A percentile compares a stretch with the other conserved stretches of the same genome.
phyloP scores from a whole-genome alignment of 805 yeast genomes.

The Wickerhamomyces bovis region DNA sequence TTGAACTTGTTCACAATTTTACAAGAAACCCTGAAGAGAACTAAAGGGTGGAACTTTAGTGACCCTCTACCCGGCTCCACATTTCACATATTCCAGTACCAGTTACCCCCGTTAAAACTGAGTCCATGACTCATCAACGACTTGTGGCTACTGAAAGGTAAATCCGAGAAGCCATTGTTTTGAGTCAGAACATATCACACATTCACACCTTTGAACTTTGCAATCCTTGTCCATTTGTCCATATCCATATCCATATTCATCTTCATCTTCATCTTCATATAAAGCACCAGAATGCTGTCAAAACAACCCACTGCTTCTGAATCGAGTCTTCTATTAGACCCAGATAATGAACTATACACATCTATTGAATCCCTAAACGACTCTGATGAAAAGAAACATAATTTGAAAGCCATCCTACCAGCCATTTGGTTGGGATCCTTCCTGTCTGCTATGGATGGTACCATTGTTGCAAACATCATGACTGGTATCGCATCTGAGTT shows the following conservation, averaged over 20 bases:
- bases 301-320: neutral
- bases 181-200: neutral
- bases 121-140: too few species aligned
- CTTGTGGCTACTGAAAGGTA: neutral
- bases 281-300: neutral
- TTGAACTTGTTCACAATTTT: neutral
- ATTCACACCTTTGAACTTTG: neutral
- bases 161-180: neutral
- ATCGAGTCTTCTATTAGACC: neutral
- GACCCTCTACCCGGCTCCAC: too few species aligned
- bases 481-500: conserved; percentile 51
- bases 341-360: neutral
- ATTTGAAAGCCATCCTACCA: neutral
- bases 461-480: conserved; percentile 50
- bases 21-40: too few species aligned
- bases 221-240: neutral
- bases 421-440: conserved; percentile 36
- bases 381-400: neutral
- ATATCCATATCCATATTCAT: neutral
- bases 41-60: too few species aligned
- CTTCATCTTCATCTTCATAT: too few species aligned
- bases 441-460: conserved; percentile 52
- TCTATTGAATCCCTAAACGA: neutral
- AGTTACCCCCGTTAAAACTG: too few species aligned
- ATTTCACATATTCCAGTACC: too few species aligned